phyloP scores from a whole-genome alignment of 352 stramenopile genomes.

The Globisporangium camurandrum region DNA sequence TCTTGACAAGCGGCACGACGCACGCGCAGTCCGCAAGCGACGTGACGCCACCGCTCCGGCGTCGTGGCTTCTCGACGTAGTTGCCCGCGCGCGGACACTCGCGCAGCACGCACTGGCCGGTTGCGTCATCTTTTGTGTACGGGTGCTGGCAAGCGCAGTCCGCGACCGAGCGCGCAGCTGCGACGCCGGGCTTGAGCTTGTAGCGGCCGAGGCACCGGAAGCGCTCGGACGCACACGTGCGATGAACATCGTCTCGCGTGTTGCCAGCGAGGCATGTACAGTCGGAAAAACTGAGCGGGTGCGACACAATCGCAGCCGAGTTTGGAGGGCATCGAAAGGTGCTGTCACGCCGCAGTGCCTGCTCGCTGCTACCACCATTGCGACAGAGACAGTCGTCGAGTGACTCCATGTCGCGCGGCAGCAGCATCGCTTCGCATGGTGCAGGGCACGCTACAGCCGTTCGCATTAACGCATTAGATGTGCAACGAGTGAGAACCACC shows the following conservation, averaged over 20 bases:
- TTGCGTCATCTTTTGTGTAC: constrained; percentile 61
- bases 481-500: too few species aligned
- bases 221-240: constrained; percentile 19
- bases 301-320: constrained; percentile 20
- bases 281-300: constrained; percentile 34
- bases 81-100: constrained; percentile 69
- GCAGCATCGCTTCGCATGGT: constrained; percentile 62
- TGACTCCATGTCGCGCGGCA: constrained; percentile 79
- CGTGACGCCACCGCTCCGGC: constrained; percentile 17
- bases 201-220: constrained; percentile 63
- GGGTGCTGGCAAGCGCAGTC: constrained; percentile 71
- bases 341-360: not conserved
- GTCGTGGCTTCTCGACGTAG: constrained; percentile 48
- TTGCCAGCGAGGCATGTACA: constrained; percentile 25
- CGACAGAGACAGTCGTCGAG: constrained; percentile 64
- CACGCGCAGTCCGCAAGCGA: constrained; percentile 77
- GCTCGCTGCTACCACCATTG: not conserved
- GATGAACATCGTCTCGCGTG: constrained; percentile 29
- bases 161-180: constrained; percentile 29
- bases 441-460: constrained; percentile 38
- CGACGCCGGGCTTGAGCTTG: constrained; percentile 24
- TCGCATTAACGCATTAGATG: too few species aligned
- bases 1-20: constrained; percentile 52
- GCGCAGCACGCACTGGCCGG: constrained; percentile 38
- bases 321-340: constrained; percentile 27